Evolutionary conservation across 163 green algal genomes (phyloP), one percentile per base, ranked within the genome.

Genomic region (Picocystis sp.): DNA sequence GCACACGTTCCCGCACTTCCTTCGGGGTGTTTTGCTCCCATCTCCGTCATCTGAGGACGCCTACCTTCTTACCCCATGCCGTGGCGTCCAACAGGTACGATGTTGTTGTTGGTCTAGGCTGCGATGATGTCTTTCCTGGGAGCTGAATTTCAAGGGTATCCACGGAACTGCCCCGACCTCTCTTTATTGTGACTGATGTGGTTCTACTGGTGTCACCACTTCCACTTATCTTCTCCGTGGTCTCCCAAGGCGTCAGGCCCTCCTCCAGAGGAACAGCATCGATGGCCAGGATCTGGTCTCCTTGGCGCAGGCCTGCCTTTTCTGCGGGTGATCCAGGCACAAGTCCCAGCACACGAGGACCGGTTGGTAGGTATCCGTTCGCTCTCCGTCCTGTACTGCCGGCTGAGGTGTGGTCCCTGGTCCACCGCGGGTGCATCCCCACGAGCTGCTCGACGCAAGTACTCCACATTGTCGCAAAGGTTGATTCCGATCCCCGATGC

Each of bases 401-500:
- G 11, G 25, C 12, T 21, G 21, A 56, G 22, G 14, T n/a, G n/a
- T 14, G 2, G 57, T 44, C 41, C 45, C 44, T 8, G 22, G 38
- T 43, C 52, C 34, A 22, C 52, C 14, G 9, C 21, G 53, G 43
- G 15, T 14, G 17, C 53, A 52, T 75, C 56, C 83, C 47, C 47
- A 54, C 47, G n/a, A 13, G 47, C n/a, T 3, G 19, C 47, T 54
- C 29, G 85, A 1, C 64, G 56, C 5, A 61, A 53, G 58, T 76
- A 89, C 53, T 92, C 80, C 47, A 78, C 60, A 9, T 64, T 66
- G 0, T 79, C 81, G 11, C 79, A 83, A 35, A 98, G 71, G 67
- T 98, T 97, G 35, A 96, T 66, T 0, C 89, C 89, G 15, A 97
- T 74, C 0, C 87, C 89, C 2, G 76, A 92, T 3, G 95, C 71